Base-by-base conservation (phyloP, 768 basidiomycete species). In the Pseudohyphozyma bogoriensis region DNA sequence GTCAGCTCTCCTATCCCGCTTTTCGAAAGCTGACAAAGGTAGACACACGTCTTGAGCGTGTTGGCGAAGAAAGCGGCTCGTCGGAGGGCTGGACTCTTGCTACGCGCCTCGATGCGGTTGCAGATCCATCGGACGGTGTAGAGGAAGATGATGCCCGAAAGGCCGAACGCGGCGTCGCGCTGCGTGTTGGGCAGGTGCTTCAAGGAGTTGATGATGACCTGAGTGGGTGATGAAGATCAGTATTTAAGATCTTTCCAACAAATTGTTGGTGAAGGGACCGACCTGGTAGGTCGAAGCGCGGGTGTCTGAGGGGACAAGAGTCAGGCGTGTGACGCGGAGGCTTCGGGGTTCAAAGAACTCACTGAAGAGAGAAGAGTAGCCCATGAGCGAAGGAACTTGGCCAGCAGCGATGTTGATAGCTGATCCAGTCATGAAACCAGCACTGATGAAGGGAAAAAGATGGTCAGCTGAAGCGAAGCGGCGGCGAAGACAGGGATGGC, bases 371-470 rank as follows among this genome's bases (percentile, higher is more conserved):
- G 82, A 78, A 18, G 47, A 56, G 50, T 56, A 63, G 18, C 64
- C 95, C 78, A 99, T 82, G 47, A 99, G 73, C 0, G 85, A 86
- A 2, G 93, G 90, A 6, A 95, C 79, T 75, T 99, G 93, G 36
- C 89, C 83, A 22, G 83, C 79, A 20, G 83, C 85, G 68, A 97
- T 97, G 72, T 78, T 91, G 75, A 96, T 56, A 37, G 93, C 93
- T n/a, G 87, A 91, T 24, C 93, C 93, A 0, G 93, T 97, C 91
- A 99, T 95, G 77, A 93, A 79, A 4, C 76, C 77, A 9, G 77
- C n/a, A n/a, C n/a, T n/a, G n/a, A n/a, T n/a, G n/a, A n/a, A n/a
- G n/a, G n/a, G n/a, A n/a, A n/a, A n/a, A n/a, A 64, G 35, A 37
- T 10, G 37, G 37, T 37, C 37, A n/a, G n/a, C n/a, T n/a, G n/a